Conservation (phyloP, 129 eudicot species). For the Deinandra increscens region DNA sequence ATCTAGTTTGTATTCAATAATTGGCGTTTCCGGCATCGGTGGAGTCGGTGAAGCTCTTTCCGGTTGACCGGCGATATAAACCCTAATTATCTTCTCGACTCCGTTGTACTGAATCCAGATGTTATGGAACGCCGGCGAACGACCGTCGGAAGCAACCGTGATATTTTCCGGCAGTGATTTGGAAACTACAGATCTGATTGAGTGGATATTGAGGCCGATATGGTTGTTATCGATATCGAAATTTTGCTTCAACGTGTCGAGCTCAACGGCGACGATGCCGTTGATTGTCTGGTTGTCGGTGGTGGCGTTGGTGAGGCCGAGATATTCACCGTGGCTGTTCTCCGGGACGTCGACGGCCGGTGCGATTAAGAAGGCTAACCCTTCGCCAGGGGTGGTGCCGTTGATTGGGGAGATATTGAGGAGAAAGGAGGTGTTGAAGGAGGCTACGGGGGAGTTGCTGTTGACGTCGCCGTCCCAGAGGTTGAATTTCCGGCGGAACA, state of each 20-base stretch:
- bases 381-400: conserved; percentile 44
- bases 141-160: conserved; percentile 27
- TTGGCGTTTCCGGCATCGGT: conserved; percentile 46
- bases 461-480: conserved; percentile 41
- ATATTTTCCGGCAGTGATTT: conserved; percentile 30
- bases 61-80: conserved; percentile 48
- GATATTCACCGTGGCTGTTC: conserved; percentile 54
- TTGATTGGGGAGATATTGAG: conserved; percentile 34
- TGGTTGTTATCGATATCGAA: conserved; percentile 72
- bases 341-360: conserved; percentile 38
- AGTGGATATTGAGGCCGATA: conserved; percentile 56
- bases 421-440: conserved; percentile 61
- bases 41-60: conserved; percentile 29
- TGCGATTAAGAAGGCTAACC: conserved; percentile 59
- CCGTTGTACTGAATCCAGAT: conserved; percentile 74
- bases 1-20: conserved; percentile 38
- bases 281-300: conserved; percentile 43
- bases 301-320: conserved; percentile 66
- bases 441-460: conserved; percentile 31
- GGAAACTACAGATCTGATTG: conserved; percentile 36
- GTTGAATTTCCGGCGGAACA: conserved; percentile 31
- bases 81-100: conserved; percentile 33
- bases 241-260: conserved; percentile 54
- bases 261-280: conserved; percentile 63
- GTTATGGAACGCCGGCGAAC: conserved; percentile 35